A percentile compares a stretch with the other conserved stretches of the same genome.
phyloP scores from a whole-genome alignment of 176 grass and related monocot species.

The Elymus sibiricus region DNA sequence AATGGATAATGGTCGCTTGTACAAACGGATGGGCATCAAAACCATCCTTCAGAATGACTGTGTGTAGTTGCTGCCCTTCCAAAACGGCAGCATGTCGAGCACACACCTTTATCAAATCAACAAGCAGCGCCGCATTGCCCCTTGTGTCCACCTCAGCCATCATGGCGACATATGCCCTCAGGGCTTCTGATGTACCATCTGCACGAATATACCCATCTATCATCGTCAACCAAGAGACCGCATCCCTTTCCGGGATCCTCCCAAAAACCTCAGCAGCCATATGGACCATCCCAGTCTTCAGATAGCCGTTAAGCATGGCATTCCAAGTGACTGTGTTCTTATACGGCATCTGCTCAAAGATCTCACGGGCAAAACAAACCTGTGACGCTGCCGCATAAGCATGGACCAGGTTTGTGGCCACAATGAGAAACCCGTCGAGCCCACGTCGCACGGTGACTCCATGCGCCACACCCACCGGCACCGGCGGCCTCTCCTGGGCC shows the following conservation, averaged over 20 bases:
- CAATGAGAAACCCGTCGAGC: constrained; percentile 39
- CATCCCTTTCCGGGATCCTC: constrained; percentile 37
- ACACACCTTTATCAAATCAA: constrained; percentile 54
- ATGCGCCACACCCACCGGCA: not conserved
- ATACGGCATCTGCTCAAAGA: constrained; percentile 39
- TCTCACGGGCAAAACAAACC: constrained; percentile 22
- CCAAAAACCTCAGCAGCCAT: constrained; percentile 45
- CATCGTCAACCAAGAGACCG: constrained; percentile 63
- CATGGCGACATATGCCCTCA: constrained; percentile 40
- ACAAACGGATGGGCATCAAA: constrained; percentile 56
- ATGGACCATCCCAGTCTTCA: constrained; percentile 45
- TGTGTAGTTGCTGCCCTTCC: constrained; percentile 63
- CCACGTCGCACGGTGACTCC: constrained; percentile 21
- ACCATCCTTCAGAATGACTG: constrained; percentile 50
- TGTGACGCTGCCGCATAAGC: constrained; percentile 30
- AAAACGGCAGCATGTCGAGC: constrained; percentile 17
- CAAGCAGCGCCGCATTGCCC: constrained; percentile 25
- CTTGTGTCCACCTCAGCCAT: constrained; percentile 8
- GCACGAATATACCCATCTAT: constrained; percentile 42
- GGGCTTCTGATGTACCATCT: constrained; percentile 21
- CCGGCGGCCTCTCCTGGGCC: not conserved
- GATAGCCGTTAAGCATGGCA: constrained; percentile 60
- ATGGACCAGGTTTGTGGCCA: constrained; percentile 58
- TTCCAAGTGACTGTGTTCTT: constrained; percentile 67
- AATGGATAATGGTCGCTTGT: constrained; percentile 57